A percentile compares a stretch with the other conserved stretches of the same genome.
Conservation (phyloP, 2,329 filamentous ascomycete species). For the Ceratocystis huliohia region DNA sequence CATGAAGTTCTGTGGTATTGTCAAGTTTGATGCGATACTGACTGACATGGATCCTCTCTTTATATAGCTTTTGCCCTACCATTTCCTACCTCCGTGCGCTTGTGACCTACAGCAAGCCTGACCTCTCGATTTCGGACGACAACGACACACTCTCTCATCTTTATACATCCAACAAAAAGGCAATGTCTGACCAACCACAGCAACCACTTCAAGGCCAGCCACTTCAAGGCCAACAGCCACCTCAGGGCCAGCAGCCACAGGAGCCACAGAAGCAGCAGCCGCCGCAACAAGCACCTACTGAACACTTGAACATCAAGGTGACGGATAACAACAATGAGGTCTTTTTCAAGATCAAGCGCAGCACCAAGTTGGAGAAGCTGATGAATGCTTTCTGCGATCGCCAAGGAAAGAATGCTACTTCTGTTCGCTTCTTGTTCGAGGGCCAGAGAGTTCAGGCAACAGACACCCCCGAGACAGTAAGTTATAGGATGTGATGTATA, state of each 20-base stretch:
- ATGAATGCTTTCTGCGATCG: conserved; percentile 98
- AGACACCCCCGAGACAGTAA: conserved; percentile 83
- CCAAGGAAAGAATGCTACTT: conserved; percentile 73
- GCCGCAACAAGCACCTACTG: conserved; percentile 31
- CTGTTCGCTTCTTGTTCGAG: conserved; percentile 90
- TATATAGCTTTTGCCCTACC: background rate
- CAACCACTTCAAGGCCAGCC: conserved; percentile 24
- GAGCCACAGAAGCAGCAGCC: conserved; percentile 31
- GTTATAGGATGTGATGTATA: conserved; percentile 29
- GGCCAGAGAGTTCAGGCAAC: conserved; percentile 80
- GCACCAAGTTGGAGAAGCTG: conserved; percentile 88
- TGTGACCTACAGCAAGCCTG: background rate
- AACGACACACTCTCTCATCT: background rate
- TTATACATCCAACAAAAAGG: background rate
- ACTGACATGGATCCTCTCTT: conserved; percentile 3
- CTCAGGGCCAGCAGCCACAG: background rate
- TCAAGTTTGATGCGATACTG: background rate
- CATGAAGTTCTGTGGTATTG: background rate
- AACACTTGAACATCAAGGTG: conserved; percentile 98
- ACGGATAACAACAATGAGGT: conserved; percentile 99
- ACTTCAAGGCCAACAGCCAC: background rate
- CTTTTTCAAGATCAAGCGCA: conserved; percentile 99
- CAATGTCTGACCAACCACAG: conserved; percentile 35
- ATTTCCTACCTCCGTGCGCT: background rate
- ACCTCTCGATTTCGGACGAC: background rate